These are phyloP conservation scores for Leishmania mexicana DNA, from an alignment of 208 protist species.

Conservation along the genomic window DNA sequence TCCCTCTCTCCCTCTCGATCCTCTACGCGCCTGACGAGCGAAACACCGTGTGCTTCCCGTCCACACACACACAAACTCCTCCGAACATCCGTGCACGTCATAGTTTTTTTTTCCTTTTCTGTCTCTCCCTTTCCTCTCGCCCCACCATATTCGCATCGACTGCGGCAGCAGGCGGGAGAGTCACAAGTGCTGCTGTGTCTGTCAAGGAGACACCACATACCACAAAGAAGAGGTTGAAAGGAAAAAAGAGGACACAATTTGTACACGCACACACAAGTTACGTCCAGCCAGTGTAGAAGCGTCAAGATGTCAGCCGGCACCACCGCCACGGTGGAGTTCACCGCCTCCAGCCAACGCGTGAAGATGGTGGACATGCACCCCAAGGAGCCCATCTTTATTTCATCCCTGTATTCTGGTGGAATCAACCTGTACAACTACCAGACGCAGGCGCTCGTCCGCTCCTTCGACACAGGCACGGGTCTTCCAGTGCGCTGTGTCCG, in stretches of 20 bases:
- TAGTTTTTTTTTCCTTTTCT: not conserved
- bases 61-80: not conserved
- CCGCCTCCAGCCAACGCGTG: conserved; percentile 95
- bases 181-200: not conserved
- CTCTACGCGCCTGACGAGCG: too few relatives aligned
- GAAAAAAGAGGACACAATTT: not conserved
- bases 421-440: conserved; percentile 98
- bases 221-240: not conserved
- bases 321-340: conserved; percentile 53
- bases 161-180: not conserved
- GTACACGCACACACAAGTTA: not conserved
- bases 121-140: not conserved
- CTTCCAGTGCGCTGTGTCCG: conserved; percentile 95
- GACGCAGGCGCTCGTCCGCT: conserved; percentile 95
- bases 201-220: not conserved
- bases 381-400: conserved; percentile 97
- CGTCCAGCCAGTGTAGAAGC: not conserved
- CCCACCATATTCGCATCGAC: not conserved
- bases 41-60: too few relatives aligned
- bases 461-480: conserved; percentile 95
- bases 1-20: not conserved
- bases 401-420: conserved; percentile 93
- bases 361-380: conserved; percentile 99
- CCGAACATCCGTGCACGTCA: not conserved
- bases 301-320: conserved; percentile 22